Conservation (phyloP, 345 rosid species). For the Citrus trifoliata region DNA sequence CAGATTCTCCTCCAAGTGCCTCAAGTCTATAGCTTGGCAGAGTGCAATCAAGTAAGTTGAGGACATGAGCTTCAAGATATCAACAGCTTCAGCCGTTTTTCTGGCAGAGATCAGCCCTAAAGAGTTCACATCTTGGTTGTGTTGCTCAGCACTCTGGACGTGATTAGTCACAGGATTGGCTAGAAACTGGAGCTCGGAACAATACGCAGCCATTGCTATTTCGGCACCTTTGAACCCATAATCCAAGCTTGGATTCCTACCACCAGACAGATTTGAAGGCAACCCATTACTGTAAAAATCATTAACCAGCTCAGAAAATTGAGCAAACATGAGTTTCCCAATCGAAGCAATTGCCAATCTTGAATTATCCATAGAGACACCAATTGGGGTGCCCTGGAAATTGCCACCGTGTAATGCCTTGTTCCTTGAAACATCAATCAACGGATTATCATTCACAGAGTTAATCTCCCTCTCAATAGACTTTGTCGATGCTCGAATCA, state of each 20-base stretch:
- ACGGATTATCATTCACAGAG: slow-evolving; percentile 53
- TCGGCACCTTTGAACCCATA: slow-evolving; percentile 47
- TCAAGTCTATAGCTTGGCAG: slow-evolving; percentile 41
- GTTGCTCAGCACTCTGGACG: slow-evolving; percentile 65
- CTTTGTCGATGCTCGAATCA: slow-evolving; percentile 48
- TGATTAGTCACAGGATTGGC: slow-evolving; percentile 72
- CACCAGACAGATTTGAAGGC: slow-evolving; percentile 45
- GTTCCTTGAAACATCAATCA: slow-evolving; percentile 47
- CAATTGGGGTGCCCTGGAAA: slow-evolving; percentile 71
- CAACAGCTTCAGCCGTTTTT: slow-evolving; percentile 46
- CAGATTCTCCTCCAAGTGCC: slow-evolving; percentile 43
- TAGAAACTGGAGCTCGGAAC: slow-evolving; percentile 60
- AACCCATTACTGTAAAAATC: slow-evolving; percentile 49
- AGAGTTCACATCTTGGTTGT: slow-evolving; percentile 71
- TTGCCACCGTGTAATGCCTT: slow-evolving; percentile 50
- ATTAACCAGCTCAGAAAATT: slow-evolving; percentile 46
- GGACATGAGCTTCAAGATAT: slow-evolving; percentile 62
- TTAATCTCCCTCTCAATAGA: slow-evolving; percentile 65
- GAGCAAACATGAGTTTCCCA: slow-evolving; percentile 64
- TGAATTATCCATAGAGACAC: slow-evolving; percentile 71
- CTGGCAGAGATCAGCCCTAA: slow-evolving; percentile 45
- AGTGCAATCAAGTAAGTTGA: slow-evolving; percentile 39
- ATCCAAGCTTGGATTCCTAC: slow-evolving; percentile 41
- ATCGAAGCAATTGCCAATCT: slow-evolving; percentile 63
- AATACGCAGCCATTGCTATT: slow-evolving; percentile 50